Evolutionary conservation across 176 grass and related monocot species (phyloP), one percentile per base, ranked within the genome.

Genomic region (Avena atlantica): DNA sequence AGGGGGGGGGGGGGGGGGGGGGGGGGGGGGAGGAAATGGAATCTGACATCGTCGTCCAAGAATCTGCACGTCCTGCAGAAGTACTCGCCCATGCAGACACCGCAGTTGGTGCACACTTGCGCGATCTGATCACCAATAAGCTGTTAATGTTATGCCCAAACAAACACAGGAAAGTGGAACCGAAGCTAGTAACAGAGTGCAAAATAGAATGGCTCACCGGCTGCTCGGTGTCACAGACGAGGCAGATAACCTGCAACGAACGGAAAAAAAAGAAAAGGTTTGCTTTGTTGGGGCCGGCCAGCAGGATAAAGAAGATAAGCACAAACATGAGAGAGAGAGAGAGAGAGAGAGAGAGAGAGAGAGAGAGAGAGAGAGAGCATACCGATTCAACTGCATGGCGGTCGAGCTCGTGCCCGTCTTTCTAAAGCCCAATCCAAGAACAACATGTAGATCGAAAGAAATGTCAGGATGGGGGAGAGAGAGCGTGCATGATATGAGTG

Each of bases 21-120:
- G 29, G 9, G 20, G 8, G 9, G 25, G 16, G 9, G 25, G 29
- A 6, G 20, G 29, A 29, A 36, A 45, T 16, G 14, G 1, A 8
- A 60, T 66, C 88, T 95, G 78, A 98, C 93, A 66, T 95, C 90
- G 12, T 98, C 96, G 27, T 95, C 96, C 1, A 89, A 88, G 86
- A 94, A 98, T 34, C 84, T 98, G 88, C 96, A 98, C 29, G 65
- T 12, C 44, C 11, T 81, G 78, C 96, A 98, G 79, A 98, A 98
- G 78, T 92, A 98, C 65, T 98, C 91, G 21, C 96, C 96, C 96
- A 98, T 94, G 77, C 80, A 91, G 1, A 95, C 91, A 9, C 91
- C 93, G 70, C 93, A 98, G 84, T 98, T 93, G 17, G 6, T 85
- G 88, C 96, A 98, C 24, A 89, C 80, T 31, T 98, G 95, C 29